These are phyloP conservation scores for Ceratobasidium sp. DNA, from an alignment of 1,284 basidiomycete species.

Conservation along the genomic window DNA sequence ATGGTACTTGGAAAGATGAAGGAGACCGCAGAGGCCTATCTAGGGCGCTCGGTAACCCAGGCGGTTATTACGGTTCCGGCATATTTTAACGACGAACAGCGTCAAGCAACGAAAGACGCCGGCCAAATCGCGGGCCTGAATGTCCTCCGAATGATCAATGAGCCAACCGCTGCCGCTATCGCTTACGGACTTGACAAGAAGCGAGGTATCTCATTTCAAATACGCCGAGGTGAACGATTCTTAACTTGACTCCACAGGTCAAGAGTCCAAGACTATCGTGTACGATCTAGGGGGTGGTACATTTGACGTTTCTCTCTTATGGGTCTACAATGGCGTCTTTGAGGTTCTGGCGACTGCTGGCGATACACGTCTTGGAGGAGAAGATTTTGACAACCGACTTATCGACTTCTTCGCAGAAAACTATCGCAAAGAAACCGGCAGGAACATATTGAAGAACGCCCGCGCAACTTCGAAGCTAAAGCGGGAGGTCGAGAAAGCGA, in stretches of 20 bases:
- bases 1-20: slow-evolving; percentile 63
- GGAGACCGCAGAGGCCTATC: slow-evolving; percentile 71
- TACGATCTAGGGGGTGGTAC: slow-evolving; percentile 69
- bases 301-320: slow-evolving; percentile 70
- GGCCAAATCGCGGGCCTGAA: slow-evolving; percentile 70
- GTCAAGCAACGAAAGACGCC: slow-evolving; percentile 70
- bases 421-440: slow-evolving; percentile 64
- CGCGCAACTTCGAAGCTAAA: slow-evolving; percentile 66
- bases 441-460: slow-evolving; percentile 66
- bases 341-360: slow-evolving; percentile 38
- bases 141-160: slow-evolving; percentile 72
- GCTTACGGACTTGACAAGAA: slow-evolving; percentile 67
- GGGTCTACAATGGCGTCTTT: slow-evolving; percentile 63
- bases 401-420: slow-evolving; percentile 65
- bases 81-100: slow-evolving; percentile 73
- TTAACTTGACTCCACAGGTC: slow-evolving; percentile 57
- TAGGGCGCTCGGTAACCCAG: slow-evolving; percentile 69
- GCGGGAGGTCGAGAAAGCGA: slow-evolving; percentile 66
- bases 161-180: slow-evolving; percentile 70
- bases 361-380: slow-evolving; percentile 65
- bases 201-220: slow-evolving; percentile 44
- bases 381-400: slow-evolving; percentile 71
- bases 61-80: slow-evolving; percentile 70
- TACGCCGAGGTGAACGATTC: too few relatives aligned
- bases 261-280: slow-evolving; percentile 68